Evolutionary conservation across 176 grass and related monocot species (phyloP), one percentile per base, ranked within the genome.

Genomic region (Eleusine indica): DNA sequence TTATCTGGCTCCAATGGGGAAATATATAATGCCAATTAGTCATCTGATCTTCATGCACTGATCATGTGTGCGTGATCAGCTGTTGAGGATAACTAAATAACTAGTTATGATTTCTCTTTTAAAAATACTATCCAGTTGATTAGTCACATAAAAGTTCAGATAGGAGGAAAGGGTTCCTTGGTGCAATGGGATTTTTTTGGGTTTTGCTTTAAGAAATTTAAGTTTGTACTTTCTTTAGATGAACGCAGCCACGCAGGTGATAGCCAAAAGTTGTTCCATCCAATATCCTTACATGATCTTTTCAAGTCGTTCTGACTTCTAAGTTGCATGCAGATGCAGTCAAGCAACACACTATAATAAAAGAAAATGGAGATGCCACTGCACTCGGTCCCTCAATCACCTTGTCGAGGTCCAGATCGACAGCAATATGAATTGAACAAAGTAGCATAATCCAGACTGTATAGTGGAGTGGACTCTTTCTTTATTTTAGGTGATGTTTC

Each of bases 41-140:
- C 85, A n/a, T 71, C 52, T 77, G 32, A 71, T n/a, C n/a, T 42
- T 80, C 76, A 64, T 66, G 57, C 68, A 41, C 76, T 65, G 17
- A 42, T 48, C 65, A 52, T 38, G 22, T 54, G 86, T n/a, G 10
- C 30, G 9, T 42, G 54, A 43, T 71, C 40, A 77, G 21, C 0
- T 58, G 49, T 10, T 48, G 51, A 32, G 60, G 77, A 68, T 66
- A 5, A 19, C 44, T 80, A 66, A 86, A 18, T 16, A 9, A 6
- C 14, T 19, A 37, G 4, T 18, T 5, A 68, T 7, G 5, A 68
- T 3, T 40, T 40, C 1, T 40, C 16, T 68, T 66, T 3, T 9
- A 68, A 19, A 40, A 9, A 12, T 76, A 15, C 58, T 56, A 2
- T 53, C 46, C 44, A 41, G 38, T 9, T 2, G 38, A 13, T 17